Percentiles rank a stretch among this genome's conserved stretches.
phyloP scores from a whole-genome alignment of 2,329 filamentous ascomycete species.

The Cytospora schulzeri region DNA sequence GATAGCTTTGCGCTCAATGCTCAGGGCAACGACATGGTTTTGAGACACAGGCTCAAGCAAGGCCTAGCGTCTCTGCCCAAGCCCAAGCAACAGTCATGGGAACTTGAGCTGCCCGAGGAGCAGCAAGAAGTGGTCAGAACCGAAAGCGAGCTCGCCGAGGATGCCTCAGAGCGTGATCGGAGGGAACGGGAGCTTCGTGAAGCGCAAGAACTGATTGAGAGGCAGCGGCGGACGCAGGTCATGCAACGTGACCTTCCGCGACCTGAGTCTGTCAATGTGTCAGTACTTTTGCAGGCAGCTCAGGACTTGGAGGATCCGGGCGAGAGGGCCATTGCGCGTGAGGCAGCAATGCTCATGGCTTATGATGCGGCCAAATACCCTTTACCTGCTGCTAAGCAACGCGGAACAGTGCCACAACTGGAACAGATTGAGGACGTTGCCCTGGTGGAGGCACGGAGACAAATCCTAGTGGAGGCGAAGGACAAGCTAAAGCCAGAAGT shows the following conservation, averaged over 20 bases:
- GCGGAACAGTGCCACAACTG: constrained; percentile 61
- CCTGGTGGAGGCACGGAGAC: constrained; percentile 73
- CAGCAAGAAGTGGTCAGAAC: constrained; percentile 58
- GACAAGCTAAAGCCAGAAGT: constrained; percentile 50
- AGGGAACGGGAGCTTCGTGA: constrained; percentile 74
- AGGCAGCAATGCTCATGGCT: constrained; percentile 78
- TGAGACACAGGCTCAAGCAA: constrained; percentile 68
- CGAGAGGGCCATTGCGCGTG: constrained; percentile 71
- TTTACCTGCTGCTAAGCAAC: constrained; percentile 66
- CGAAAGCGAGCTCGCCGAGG: constrained; percentile 48
- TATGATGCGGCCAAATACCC: constrained; percentile 79
- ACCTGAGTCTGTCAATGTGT: constrained; percentile 71
- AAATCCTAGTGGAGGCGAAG: constrained; percentile 72
- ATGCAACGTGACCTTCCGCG: constrained; percentile 83
- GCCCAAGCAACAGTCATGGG: constrained; percentile 92
- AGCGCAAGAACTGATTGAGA: constrained; percentile 70
- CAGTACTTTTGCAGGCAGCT: constrained; percentile 66
- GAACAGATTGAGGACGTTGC: constrained; percentile 69
- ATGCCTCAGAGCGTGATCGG: constrained; percentile 73
- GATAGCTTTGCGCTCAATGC: constrained; percentile 85
- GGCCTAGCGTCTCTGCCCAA: constrained; percentile 84
- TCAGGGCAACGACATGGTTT: constrained; percentile 64
- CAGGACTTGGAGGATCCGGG: constrained; percentile 63
- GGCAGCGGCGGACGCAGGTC: constrained; percentile 85
- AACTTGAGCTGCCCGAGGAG: constrained; percentile 88